Conservation (phyloP, 257 asterid species). For the Jasminum sambac region DNA sequence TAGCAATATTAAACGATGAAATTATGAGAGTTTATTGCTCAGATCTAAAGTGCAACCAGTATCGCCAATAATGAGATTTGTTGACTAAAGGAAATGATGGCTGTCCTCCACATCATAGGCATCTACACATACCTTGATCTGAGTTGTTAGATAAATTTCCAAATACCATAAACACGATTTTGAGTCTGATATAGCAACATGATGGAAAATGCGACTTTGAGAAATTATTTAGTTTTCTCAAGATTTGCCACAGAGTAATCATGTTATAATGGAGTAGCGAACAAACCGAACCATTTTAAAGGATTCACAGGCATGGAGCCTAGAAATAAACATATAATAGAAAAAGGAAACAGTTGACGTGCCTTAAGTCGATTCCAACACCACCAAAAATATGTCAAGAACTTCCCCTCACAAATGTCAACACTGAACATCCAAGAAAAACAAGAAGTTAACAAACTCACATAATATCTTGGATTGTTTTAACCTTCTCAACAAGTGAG, state of each 20-base stretch:
- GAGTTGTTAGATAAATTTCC: background rate
- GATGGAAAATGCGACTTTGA: background rate
- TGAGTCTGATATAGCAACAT: background rate
- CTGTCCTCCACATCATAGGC: background rate
- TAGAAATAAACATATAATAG: background rate
- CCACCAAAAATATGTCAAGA: slow-evolving; percentile 94
- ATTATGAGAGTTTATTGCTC: background rate
- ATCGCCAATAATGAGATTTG: background rate
- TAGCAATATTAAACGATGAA: background rate
- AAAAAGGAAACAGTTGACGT: slow-evolving; percentile 31
- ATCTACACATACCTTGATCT: background rate
- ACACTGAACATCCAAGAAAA: slow-evolving; percentile 42
- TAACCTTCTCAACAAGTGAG: slow-evolving; percentile 14
- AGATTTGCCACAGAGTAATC: background rate
- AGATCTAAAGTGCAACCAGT: background rate
- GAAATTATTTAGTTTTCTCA: background rate
- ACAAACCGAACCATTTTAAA: background rate
- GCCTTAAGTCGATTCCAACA: slow-evolving; percentile 84
- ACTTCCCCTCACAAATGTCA: slow-evolving; percentile 80
- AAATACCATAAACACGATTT: background rate
- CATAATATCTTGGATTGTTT: background rate
- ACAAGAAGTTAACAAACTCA: slow-evolving; percentile 9
- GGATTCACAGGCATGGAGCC: background rate
- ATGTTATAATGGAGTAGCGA: background rate
- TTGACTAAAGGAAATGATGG: background rate